These are phyloP conservation scores for Chenopodium album DNA, from an alignment of 148 eudicot genomes.

Conservation along the genomic window DNA sequence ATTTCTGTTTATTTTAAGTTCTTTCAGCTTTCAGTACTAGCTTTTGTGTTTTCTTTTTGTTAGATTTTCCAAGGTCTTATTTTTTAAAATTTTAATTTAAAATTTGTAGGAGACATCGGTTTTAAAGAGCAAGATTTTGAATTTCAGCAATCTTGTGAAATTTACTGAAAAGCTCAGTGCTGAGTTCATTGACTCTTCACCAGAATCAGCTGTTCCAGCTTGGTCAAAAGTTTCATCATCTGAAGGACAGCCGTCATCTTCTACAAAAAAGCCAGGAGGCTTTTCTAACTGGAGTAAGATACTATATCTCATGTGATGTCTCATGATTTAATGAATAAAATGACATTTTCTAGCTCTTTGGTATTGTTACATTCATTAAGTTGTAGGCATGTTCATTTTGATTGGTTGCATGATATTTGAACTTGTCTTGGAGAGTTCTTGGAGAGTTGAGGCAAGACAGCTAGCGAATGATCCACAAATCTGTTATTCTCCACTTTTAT, in stretches of 20 bases:
- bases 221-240: conserved; percentile 41
- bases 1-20: background rate
- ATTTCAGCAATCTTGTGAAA: conserved; percentile 57
- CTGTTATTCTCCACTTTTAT: background rate
- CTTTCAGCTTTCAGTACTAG: background rate
- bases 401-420: background rate
- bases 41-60: conserved; percentile 10
- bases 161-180: conserved; percentile 56
- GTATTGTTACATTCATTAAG: background rate
- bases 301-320: conserved; percentile 6
- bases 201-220: conserved; percentile 48
- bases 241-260: conserved; percentile 53
- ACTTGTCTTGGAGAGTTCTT: background rate
- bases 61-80: background rate
- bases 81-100: background rate
- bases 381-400: background rate
- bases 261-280: conserved; percentile 50
- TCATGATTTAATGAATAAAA: background rate
- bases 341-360: background rate
- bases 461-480: background rate
- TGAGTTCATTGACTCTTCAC: conserved; percentile 49
- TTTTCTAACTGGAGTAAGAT: conserved; percentile 65
- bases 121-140: conserved; percentile 66
- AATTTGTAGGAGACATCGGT: conserved; percentile 66
- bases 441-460: background rate